Base-by-base conservation (phyloP, 2,329 filamentous ascomycete genomes). In the Aspergillus proliferans region DNA sequence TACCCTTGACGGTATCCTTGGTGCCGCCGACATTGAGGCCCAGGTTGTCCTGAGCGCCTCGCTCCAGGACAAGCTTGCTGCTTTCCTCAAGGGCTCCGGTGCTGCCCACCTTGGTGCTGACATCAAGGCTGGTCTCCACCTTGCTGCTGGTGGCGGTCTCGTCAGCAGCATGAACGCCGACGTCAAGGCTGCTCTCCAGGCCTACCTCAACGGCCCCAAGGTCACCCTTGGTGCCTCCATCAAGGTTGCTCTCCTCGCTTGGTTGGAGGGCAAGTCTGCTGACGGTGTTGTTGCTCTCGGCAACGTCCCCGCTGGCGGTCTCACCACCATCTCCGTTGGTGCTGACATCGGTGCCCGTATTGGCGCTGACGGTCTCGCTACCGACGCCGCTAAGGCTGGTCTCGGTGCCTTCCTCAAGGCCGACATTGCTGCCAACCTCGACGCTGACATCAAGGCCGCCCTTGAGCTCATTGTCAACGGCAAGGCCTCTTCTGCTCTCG, bases 1-100 rank as follows among this genome's bases (percentile, higher is more conserved):
- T 39, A 67, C 60, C 40, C 30, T 69, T 18, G 65, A 69, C 14
- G 67, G 67, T 63, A 67, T 70, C 50, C 62, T 67, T 47, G 47
- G 52, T 19, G 47, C 61, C 15, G 45, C 59, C 44, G 57, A 61
- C 15, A 54, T 65, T 9, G 58, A 54, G 22, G 53, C 56, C n/a
- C 57, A 58, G 40, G 61, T 68, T 18, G 59, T 68, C 45, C 59
- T 70, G 30, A 64, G 57, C 48, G 52, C 54, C 28, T 58, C 58
- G 24, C 57, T 60, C 28, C 65, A 67, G 52, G 30, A 58, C 46
- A 51, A 58, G 40, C 61, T 70, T 18, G 38, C 54, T 30, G 52
- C 60, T 43, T 68, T 64, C 57, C 52, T 69, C 33, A 51, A 54
- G 33, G 57, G 49, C 14, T 45, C 54, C 43, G 48, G 55, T 40